Conservation (phyloP, 208 protist genomes). For the Polymyxa betae region DNA sequence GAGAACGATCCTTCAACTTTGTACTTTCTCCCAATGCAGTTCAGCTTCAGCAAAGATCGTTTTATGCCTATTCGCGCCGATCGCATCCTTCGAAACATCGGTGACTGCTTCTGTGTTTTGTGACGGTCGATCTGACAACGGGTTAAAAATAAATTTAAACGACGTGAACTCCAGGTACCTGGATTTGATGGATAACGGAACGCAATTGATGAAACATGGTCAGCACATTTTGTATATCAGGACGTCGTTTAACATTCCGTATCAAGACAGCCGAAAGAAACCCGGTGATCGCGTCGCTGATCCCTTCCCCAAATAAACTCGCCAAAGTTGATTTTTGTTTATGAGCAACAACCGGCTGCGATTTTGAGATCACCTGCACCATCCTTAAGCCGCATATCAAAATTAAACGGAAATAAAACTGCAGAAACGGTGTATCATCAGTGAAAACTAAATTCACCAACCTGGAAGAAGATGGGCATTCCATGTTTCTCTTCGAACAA, state of each 20-base stretch:
- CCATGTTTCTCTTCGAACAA: conserved; percentile 28
- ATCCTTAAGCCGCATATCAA: neutral
- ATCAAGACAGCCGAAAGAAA: neutral
- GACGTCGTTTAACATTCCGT: neutral
- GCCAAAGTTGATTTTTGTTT: neutral
- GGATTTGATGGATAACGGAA: neutral
- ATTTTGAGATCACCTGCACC: neutral
- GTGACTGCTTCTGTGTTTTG: neutral
- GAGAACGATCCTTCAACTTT: no score
- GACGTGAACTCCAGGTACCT: no score
- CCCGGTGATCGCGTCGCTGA: neutral
- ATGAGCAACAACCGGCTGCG: neutral
- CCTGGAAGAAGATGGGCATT: conserved; percentile 38
- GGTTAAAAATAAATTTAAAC: no score
- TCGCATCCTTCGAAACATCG: no score
- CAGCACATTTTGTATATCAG: neutral
- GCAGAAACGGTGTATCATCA: neutral
- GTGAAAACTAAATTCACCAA: neutral
- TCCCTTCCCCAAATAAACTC: neutral
- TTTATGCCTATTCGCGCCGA: no score
- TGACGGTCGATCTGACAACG: neutral
- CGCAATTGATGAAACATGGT: conserved; percentile 15
- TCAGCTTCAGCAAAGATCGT: no score
- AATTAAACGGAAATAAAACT: neutral
- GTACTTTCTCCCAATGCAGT: no score